These are phyloP conservation scores for Malus hybrid DNA, from an alignment of 331 rosid species.

Conservation along the genomic window DNA sequence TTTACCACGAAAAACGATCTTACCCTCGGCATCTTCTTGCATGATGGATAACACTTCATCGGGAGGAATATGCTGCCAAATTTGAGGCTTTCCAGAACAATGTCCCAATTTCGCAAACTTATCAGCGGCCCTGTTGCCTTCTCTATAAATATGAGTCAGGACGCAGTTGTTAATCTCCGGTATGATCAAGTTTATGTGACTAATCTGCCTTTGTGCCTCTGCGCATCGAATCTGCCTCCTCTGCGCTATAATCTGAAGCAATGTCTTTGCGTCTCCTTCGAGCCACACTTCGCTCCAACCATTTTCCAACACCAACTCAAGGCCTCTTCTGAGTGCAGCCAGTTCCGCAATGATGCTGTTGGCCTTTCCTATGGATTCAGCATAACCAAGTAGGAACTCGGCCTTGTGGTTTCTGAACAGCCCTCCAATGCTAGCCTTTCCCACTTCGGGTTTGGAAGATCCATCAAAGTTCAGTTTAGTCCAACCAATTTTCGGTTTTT, in stretches of 20 bases:
- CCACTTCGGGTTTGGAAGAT: conserved; percentile 34
- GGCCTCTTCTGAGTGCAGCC: conserved; percentile 44
- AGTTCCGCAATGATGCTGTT: conserved; percentile 56
- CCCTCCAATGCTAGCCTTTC: conserved; percentile 68
- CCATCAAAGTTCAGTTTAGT: conserved; percentile 78
- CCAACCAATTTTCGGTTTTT: conserved; percentile 56
- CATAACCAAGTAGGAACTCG: conserved; percentile 62
- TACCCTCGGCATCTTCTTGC: conserved; percentile 65
- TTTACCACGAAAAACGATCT: conserved; percentile 30
- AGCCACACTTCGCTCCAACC: conserved; percentile 80
- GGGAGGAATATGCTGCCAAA: conserved; percentile 60
- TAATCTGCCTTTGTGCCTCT: conserved; percentile 41
- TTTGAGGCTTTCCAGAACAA: conserved; percentile 22
- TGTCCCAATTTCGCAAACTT: conserved; percentile 71
- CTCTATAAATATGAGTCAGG: conserved; percentile 54
- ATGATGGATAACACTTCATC: conserved; percentile 32
- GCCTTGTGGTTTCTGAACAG: conserved; percentile 56
- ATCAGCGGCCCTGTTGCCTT: conserved; percentile 70
- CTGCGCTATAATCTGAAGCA: conserved; percentile 46
- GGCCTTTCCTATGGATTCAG: conserved; percentile 61
- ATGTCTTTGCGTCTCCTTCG: conserved; percentile 59
- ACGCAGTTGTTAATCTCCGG: conserved; percentile 30
- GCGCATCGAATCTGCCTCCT: conserved; percentile 38
- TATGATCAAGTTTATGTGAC: conserved; percentile 40
- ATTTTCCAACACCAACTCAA: conserved; percentile 59